These are phyloP conservation scores for Magnolia kwangsiensis DNA, from an alignment of 164 flowering plant species.

Conservation along the genomic window DNA sequence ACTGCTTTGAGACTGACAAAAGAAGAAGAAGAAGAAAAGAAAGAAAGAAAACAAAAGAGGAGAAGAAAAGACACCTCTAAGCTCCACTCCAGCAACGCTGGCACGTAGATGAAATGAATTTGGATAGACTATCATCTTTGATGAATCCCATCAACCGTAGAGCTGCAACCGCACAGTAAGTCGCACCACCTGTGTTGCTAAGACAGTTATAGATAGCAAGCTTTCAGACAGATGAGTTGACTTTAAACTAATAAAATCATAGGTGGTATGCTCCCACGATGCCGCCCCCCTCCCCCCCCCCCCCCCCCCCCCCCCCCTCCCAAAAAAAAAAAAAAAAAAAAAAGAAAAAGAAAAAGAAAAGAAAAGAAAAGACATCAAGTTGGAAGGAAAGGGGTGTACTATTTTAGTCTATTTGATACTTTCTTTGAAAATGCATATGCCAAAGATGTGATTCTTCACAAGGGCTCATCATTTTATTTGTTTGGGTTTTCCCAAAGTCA, in stretches of 20 bases:
- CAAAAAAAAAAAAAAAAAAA: too few species aligned
- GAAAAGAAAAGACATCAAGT: neutral
- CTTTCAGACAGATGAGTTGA: neutral
- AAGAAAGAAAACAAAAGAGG: neutral
- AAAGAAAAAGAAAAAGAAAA: too few species aligned
- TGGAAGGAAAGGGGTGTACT: neutral
- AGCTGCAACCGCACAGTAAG: constrained; percentile 94
- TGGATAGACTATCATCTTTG: constrained; percentile 50
- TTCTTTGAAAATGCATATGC: neutral
- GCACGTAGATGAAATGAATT: constrained; percentile 39
- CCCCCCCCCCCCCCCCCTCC: too few species aligned
- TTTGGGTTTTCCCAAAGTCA: neutral
- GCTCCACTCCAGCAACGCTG: constrained; percentile 76
- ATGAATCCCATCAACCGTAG: constrained; percentile 87
- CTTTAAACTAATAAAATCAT: neutral
- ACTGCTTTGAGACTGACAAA: too few species aligned
- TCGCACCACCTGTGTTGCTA: constrained; percentile 93
- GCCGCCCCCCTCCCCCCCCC: too few species aligned
- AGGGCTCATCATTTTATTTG: neutral
- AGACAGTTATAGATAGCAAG: constrained; percentile 12
- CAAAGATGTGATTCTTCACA: too few species aligned
- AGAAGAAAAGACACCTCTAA: constrained; percentile 54
- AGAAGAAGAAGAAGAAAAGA: too few species aligned
- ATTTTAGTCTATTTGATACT: neutral
- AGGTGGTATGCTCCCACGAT: neutral